phyloP scores from a whole-genome alignment of 2,329 filamentous ascomycete species.

The Fonsecaea multimorphosa region DNA sequence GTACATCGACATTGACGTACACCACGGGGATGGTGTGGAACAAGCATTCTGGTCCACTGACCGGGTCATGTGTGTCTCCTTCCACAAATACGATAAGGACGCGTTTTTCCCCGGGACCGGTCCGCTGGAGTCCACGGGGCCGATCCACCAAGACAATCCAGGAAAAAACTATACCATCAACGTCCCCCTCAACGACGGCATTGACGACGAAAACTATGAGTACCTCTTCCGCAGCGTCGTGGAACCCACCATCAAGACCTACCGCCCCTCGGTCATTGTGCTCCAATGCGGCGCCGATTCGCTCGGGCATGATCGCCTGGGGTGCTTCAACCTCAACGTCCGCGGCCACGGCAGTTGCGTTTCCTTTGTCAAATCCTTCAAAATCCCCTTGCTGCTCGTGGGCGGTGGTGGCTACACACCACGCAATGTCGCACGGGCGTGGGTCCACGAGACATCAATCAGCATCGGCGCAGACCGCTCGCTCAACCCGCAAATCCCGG shows the following conservation, averaged over 20 bases:
- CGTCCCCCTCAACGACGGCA: slow-evolving; percentile 86
- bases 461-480: slow-evolving; percentile 76
- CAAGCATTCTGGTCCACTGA: slow-evolving; percentile 90
- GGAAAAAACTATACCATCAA: slow-evolving; percentile 91
- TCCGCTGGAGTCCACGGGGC: slow-evolving; percentile 83
- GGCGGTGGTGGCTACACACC: slow-evolving; percentile 97
- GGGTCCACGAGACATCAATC: slow-evolving; percentile 95
- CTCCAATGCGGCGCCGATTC: slow-evolving; percentile 96
- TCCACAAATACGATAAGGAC: slow-evolving; percentile 91
- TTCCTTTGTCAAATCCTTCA: slow-evolving; percentile 80
- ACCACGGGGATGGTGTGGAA: slow-evolving; percentile 89
- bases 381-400: slow-evolving; percentile 83
- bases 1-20: slow-evolving; percentile 94
- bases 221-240: slow-evolving; percentile 84
- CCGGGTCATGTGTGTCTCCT: slow-evolving; percentile 89
- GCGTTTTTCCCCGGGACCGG: slow-evolving; percentile 91
- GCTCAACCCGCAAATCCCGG: slow-evolving; percentile 75
- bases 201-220: slow-evolving; percentile 88
- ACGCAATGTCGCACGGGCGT: slow-evolving; percentile 92
- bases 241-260: slow-evolving; percentile 76
- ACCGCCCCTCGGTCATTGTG: slow-evolving; percentile 88
- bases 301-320: slow-evolving; percentile 88
- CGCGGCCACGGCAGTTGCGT: slow-evolving; percentile 92
- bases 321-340: slow-evolving; percentile 96
- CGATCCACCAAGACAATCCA: slow-evolving; percentile 79